A percentile compares a stretch with the other conserved stretches of the same genome.
These are phyloP conservation scores for Mycena maculata DNA, from an alignment of 768 basidiomycete species.

Conservation along the genomic window DNA sequence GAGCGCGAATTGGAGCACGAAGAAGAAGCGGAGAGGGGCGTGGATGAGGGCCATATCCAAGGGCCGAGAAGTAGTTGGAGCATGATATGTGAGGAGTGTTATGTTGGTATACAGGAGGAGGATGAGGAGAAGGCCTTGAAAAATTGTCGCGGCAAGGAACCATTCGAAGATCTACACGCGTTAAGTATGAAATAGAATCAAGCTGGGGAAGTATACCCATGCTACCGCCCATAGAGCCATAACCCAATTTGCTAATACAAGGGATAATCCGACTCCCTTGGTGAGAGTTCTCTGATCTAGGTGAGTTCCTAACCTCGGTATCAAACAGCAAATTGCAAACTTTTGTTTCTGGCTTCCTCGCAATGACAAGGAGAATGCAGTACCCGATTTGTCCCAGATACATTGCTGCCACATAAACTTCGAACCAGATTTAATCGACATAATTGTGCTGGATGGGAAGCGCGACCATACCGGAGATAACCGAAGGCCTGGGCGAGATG, in stretches of 20 bases:
- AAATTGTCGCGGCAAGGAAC: constrained; percentile 81
- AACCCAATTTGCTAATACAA: constrained; percentile 83
- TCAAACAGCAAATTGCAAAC: constrained; percentile 48
- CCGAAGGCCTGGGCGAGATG: constrained; percentile 71
- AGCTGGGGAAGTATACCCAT: constrained; percentile 62
- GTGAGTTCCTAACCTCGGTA: neutral
- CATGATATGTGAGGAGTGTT: constrained; percentile 78
- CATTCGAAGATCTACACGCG: constrained; percentile 69
- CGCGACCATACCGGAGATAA: constrained; percentile 55
- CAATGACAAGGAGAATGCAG: constrained; percentile 80
- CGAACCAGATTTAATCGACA: too few species aligned
- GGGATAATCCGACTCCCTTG: constrained; percentile 82
- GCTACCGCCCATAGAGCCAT: constrained; percentile 85
- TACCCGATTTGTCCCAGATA: constrained; percentile 83
- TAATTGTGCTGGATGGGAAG: too few species aligned
- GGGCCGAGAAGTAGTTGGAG: constrained; percentile 67
- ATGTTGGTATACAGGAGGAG: constrained; percentile 84
- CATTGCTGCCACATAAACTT: constrained; percentile 68
- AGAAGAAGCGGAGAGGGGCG: constrained; percentile 83
- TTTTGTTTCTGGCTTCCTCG: constrained; percentile 84
- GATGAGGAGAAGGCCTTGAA: constrained; percentile 77
- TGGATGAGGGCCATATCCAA: constrained; percentile 88
- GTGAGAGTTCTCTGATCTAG: constrained; percentile 66
- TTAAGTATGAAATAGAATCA: neutral
- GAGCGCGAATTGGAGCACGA: constrained; percentile 63